Conservation (phyloP, 306 rosid genomes). For the Lathyrus oleraceus region DNA sequence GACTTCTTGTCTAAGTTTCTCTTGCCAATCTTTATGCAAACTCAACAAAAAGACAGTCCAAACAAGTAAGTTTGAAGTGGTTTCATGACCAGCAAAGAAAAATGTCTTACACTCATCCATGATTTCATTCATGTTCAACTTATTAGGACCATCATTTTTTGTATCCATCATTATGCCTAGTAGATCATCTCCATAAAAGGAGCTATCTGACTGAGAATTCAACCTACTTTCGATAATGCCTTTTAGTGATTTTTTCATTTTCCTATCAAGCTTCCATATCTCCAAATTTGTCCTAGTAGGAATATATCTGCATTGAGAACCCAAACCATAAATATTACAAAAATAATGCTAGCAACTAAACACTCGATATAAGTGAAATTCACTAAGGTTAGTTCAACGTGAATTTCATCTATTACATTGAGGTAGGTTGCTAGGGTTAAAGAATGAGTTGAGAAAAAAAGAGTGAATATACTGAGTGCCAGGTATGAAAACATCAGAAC, state of each 20-base stretch:
- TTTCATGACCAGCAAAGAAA: constrained; percentile 46
- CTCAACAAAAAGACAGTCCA: constrained; percentile 39
- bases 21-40: constrained; percentile 37
- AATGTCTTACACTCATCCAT: constrained; percentile 42
- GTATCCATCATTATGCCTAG: constrained; percentile 38
- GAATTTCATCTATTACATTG: too few species aligned
- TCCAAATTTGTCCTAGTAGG: constrained; percentile 37
- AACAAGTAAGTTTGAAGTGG: constrained; percentile 38
- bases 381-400: too few species aligned
- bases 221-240: constrained; percentile 37
- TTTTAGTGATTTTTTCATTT: constrained; percentile 27
- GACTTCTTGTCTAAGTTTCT: constrained; percentile 40
- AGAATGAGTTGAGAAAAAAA: too few species aligned
- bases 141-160: not conserved
- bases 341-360: not conserved
- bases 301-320: constrained; percentile 32
- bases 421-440: too few species aligned
- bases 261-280: constrained; percentile 41
- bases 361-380: too few species aligned
- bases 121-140: constrained; percentile 32
- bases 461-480: constrained; percentile 35
- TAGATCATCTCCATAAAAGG: constrained; percentile 38
- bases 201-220: not conserved
- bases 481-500: constrained; percentile 32
- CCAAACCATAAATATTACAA: not conserved